These are phyloP conservation scores for Clarireedia sp. DNA, from an alignment of 2,329 filamentous ascomycete species.

Conservation along the genomic window DNA sequence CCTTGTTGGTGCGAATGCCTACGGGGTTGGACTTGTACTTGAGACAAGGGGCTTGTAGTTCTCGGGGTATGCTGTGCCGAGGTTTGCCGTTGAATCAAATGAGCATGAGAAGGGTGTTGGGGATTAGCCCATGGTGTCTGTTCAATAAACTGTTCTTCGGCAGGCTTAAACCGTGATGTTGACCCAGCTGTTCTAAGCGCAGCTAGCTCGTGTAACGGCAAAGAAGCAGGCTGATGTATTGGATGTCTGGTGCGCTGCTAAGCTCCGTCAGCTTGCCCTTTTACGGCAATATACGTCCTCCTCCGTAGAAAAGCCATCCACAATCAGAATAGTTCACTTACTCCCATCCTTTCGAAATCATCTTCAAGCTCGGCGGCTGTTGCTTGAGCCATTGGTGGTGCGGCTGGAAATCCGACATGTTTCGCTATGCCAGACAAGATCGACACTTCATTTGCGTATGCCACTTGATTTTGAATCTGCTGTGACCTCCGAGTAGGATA, in stretches of 20 bases:
- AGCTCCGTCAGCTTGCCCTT: conserved; percentile 14
- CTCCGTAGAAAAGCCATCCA: neutral
- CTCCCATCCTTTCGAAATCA: conserved; percentile 82
- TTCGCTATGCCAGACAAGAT: conserved; percentile 86
- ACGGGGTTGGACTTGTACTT: conserved; percentile 27
- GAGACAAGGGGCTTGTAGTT: conserved; percentile 30
- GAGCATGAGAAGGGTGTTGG: conserved; percentile 61
- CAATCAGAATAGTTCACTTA: conserved; percentile 41
- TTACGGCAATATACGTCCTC: neutral
- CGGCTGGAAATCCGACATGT: conserved; percentile 91
- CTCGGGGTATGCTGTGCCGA: conserved; percentile 32
- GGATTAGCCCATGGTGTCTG: conserved; percentile 91
- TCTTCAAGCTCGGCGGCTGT: conserved; percentile 69
- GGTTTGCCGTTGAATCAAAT: conserved; percentile 34
- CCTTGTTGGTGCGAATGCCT: conserved; percentile 31
- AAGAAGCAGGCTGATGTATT: conserved; percentile 16
- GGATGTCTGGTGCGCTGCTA: conserved; percentile 24
- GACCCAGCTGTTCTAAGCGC: conserved; percentile 27
- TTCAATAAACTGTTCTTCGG: conserved; percentile 80
- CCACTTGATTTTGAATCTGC: conserved; percentile 74
- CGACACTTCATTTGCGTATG: conserved; percentile 93
- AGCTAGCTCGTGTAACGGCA: conserved; percentile 28
- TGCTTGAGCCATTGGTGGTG: conserved; percentile 72
- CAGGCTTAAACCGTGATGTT: conserved; percentile 42
- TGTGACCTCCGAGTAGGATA: conserved; percentile 71